Percentiles rank a stretch among this genome's conserved stretches.
Conservation (phyloP, 2,329 filamentous ascomycete species). For the Akanthomyces uredinophilus region DNA sequence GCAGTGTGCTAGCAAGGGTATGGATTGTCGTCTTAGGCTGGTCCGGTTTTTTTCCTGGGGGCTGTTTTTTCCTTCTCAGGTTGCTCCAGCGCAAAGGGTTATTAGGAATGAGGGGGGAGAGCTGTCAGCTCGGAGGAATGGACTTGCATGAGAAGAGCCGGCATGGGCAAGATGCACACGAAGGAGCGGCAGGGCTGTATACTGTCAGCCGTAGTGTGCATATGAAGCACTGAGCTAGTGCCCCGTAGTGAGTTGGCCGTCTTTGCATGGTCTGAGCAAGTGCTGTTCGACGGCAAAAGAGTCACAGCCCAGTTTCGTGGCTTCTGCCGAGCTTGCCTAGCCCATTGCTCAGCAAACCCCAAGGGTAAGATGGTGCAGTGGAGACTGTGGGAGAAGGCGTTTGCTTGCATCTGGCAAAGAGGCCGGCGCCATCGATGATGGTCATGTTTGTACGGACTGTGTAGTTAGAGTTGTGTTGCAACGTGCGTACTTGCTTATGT, state of each 20-base stretch:
- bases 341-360: background rate
- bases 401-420: slow-evolving; percentile 4
- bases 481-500: background rate
- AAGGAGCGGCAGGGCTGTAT: background rate
- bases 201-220: background rate
- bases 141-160: background rate
- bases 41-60: background rate
- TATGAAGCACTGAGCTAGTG: background rate
- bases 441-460: background rate
- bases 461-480: background rate
- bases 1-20: background rate
- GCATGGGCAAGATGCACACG: background rate
- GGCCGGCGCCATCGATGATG: slow-evolving; percentile 5
- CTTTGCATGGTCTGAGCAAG: background rate
- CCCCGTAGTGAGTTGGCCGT: too few species aligned
- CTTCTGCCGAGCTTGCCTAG: background rate
- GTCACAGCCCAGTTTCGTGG: slow-evolving; percentile 10
- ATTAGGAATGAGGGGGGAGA: background rate
- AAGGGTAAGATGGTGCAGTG: slow-evolving; percentile 1
- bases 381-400: background rate
- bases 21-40: background rate
- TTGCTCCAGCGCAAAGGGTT: too few species aligned
- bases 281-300: background rate
- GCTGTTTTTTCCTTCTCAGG: too few species aligned
- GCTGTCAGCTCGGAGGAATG: background rate